Conservation (phyloP, 805 yeast species). For the Candida peoriensis region DNA sequence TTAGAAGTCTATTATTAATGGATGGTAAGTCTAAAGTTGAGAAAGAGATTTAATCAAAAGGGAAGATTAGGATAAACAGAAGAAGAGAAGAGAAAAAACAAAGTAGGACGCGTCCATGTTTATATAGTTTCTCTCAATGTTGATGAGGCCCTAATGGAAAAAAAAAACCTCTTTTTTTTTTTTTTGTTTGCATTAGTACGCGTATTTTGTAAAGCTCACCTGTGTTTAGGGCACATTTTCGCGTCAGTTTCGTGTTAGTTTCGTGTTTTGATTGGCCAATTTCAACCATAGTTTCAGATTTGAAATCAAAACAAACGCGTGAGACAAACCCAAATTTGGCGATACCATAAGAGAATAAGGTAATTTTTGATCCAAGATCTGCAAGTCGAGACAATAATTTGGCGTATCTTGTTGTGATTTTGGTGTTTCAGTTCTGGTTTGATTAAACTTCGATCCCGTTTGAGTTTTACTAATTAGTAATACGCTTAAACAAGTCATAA, state of each 20-base stretch:
- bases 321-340: no score
- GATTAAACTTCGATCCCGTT: no score
- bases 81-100: background rate
- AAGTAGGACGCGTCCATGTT: conserved; percentile 7
- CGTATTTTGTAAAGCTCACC: background rate
- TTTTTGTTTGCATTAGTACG: background rate
- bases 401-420: no score
- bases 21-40: background rate
- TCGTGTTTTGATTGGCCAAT: conserved; percentile 9
- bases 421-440: no score
- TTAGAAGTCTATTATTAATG: background rate
- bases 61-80: no score
- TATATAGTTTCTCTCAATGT: conserved; percentile 3
- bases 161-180: conserved; percentile 1
- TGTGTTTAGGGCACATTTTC: conserved; percentile 2
- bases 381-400: no score
- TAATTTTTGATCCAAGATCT: no score
- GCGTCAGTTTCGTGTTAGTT: conserved; percentile 8
- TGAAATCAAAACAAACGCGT: no score
- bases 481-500: no score
- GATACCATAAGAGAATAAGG: no score
- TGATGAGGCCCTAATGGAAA: conserved; percentile 1
- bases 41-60: background rate
- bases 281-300: no score
- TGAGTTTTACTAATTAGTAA: no score